Conservation (phyloP, 768 basidiomycete genomes). For the Clathrus columnatus region DNA sequence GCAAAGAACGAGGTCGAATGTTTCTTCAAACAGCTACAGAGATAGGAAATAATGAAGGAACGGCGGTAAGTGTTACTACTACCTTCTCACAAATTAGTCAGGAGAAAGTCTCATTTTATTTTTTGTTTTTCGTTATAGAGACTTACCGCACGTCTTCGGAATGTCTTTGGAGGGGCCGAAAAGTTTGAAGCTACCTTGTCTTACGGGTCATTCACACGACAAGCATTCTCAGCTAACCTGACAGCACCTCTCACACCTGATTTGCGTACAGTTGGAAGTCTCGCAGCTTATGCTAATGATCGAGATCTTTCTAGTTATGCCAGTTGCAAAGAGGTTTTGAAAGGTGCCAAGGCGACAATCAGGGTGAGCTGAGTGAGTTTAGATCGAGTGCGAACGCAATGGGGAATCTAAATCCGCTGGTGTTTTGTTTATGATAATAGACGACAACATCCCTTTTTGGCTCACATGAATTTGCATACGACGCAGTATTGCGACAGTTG, state of each 20-base stretch:
- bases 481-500: constrained; percentile 71
- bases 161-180: constrained; percentile 89
- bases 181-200: constrained; percentile 74
- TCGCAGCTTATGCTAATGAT: constrained; percentile 66
- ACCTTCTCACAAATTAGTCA: background rate
- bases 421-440: background rate
- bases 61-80: constrained; percentile 52
- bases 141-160: constrained; percentile 71
- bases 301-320: constrained; percentile 76
- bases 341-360: constrained; percentile 57
- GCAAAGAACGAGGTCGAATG: constrained; percentile 62
- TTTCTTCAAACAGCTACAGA: constrained; percentile 82
- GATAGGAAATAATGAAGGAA: constrained; percentile 88
- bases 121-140: constrained; percentile 35
- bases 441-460: constrained; percentile 11
- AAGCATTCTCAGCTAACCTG: constrained; percentile 67
- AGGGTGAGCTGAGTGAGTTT: constrained; percentile 61
- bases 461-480: constrained; percentile 74
- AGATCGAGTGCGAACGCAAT: too few relatives aligned
- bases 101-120: too few relatives aligned
- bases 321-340: constrained; percentile 54
- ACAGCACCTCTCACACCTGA: constrained; percentile 49
- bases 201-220: constrained; percentile 79
- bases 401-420: background rate
- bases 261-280: constrained; percentile 60